These are phyloP conservation scores for Nadsonia fulvescens DNA, from an alignment of 805 yeast species.

Conservation along the genomic window DNA sequence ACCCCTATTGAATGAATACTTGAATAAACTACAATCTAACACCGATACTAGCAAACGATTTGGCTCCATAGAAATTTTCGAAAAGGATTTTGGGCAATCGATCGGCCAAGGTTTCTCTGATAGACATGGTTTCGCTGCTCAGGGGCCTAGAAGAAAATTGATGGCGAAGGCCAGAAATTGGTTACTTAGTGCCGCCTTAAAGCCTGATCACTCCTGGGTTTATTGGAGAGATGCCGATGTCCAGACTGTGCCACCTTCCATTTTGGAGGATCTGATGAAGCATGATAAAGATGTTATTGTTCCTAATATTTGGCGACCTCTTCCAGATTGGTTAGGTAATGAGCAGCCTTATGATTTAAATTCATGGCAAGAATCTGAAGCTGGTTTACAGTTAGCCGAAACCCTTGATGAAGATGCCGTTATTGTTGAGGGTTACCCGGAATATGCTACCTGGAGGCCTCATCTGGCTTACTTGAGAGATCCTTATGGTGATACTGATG, in stretches of 20 bases:
- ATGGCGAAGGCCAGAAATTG: conserved; percentile 97
- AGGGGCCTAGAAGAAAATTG: conserved; percentile 85
- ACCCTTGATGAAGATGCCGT: conserved; percentile 81
- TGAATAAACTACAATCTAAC: conserved; percentile 47
- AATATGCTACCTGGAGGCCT: conserved; percentile 96
- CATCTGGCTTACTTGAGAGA: conserved; percentile 89
- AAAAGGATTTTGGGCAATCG: conserved; percentile 84
- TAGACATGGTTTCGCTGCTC: conserved; percentile 92
- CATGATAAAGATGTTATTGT: conserved; percentile 86
- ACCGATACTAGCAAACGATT: conserved; percentile 44
- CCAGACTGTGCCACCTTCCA: conserved; percentile 74
- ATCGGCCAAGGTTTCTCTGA: conserved; percentile 91
- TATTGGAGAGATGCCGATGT: conserved; percentile 98
- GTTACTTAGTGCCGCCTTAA: conserved; percentile 72
- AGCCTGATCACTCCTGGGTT: conserved; percentile 92
- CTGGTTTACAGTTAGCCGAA: conserved; percentile 31
- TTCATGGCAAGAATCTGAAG: conserved; percentile 85
- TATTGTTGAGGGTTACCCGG: conserved; percentile 93
- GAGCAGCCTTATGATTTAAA: conserved; percentile 93
- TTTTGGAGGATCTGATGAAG: conserved; percentile 84
- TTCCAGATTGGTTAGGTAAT: conserved; percentile 76
- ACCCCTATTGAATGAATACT: conserved; percentile 39
- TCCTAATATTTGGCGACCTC: conserved; percentile 96
- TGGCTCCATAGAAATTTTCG: conserved; percentile 73
- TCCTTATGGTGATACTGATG: conserved; percentile 77